Base-by-base conservation (phyloP, 23 red algal species). In the Chondrus crispus region DNA sequence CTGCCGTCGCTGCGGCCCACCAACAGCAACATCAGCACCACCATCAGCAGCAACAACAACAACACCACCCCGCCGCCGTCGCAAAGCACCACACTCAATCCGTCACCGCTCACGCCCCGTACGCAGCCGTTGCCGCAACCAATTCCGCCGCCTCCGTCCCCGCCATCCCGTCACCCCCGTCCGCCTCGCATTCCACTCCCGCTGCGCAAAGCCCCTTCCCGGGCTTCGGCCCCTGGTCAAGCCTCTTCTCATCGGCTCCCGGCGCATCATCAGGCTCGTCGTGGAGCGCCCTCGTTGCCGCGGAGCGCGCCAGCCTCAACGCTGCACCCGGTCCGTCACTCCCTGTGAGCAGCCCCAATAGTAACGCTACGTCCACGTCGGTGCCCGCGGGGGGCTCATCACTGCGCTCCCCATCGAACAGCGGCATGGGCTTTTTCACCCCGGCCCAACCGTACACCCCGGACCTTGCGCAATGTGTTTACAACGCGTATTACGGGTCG, bases 381-480 rank as follows among this genome's bases (percentile, higher is more conserved):
- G n/a, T n/a, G n/a, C n/a, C n/a, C n/a, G 26, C 26, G 18, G 60
- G 60, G 18, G 60, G 60, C 7, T n/a, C n/a, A n/a, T n/a, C n/a
- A n/a, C n/a, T n/a, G n/a, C n/a, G n/a, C n/a, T n/a, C n/a, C n/a
- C n/a, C 52, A 57, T 14, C 16, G 14, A 37, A 39, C n/a, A 37
- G 71, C 71, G 71, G 38, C 44, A 46, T 79, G 68, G 85, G 85
- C 35, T 89, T 89, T 36, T 89, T 89, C 68, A 78, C 66, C 19
- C 85, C 70, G 48, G 85, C 85, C 32, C 68, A 89, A 42, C 40
- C 69, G 28, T 89, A 89, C 60, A 46, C 85, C 69, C 85, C 85
- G 3, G 85, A 89, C 29, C 69, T 89, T 50, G 85, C 85, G 3
- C 85, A 89, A 62, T 89, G 85, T 62, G 85, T 66, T 28, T 89